Percentiles rank a stretch among this genome's conserved stretches.
phyloP scores from a whole-genome alignment of 2,329 filamentous ascomycete species.

The Didymella glomerata region DNA sequence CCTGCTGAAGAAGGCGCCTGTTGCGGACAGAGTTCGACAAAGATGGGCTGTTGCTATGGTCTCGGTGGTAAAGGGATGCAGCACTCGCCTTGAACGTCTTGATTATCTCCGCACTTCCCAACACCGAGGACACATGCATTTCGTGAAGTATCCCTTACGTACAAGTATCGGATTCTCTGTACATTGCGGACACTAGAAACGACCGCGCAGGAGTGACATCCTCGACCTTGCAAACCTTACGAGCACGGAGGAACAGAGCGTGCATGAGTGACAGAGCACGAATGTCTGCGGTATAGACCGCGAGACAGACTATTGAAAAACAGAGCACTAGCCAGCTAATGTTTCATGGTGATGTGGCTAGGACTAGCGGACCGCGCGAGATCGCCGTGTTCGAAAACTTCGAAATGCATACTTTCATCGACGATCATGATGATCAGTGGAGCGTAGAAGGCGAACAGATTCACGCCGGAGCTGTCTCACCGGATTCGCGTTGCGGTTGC shows the following conservation, averaged over 20 bases:
- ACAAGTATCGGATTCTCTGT: neutral
- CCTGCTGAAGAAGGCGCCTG: too few species aligned
- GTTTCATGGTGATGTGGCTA: conserved; percentile 15
- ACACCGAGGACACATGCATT: neutral
- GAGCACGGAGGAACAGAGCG: neutral
- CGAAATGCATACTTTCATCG: neutral
- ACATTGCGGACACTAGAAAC: neutral
- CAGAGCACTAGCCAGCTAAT: conserved; percentile 6
- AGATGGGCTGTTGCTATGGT: too few species aligned
- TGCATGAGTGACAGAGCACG: neutral
- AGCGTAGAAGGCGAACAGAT: conserved; percentile 3
- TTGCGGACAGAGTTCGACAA: too few species aligned
- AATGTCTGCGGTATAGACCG: neutral
- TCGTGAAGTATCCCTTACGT: neutral
- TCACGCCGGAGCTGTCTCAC: neutral
- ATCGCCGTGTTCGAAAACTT: conserved; percentile 8
- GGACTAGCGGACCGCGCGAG: conserved; percentile 7
- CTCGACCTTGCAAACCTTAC: neutral
- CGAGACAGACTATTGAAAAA: conserved; percentile 7
- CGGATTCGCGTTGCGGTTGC: neutral
- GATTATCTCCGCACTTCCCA: too few species aligned
- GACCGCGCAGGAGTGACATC: neutral
- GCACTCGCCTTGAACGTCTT: too few species aligned
- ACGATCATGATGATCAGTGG: conserved; percentile 11
- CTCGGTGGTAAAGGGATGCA: too few species aligned